Base-by-base conservation (phyloP, 2,329 filamentous ascomycete species). In the Dendrostoma leiphaemia region DNA sequence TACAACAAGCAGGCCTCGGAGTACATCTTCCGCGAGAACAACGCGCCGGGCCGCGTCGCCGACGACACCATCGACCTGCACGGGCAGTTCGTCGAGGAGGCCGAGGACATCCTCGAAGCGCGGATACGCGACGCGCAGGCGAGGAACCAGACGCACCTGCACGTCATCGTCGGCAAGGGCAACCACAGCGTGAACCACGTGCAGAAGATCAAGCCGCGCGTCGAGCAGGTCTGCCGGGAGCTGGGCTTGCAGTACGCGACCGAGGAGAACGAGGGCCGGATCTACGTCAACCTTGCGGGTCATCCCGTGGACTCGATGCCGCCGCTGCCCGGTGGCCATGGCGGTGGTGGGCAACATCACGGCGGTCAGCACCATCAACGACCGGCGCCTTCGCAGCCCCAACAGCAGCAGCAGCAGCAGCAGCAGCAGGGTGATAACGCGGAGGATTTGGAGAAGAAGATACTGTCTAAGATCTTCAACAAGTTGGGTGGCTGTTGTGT, bases 21-120 rank as follows among this genome's bases (percentile, higher is more conserved):
- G 56, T 96, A 83, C 71, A 97, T 97, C 68, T 97, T 99, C 77
- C 87, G 91, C 37, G 91, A 93, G 74, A 97, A 97, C 77, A 97
- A 97, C 69, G 86, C 89, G 19, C 71, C 78, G 3, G 89, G 84
- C 17, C 84, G 88, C 58, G 88, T 96, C 9, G 80, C 83, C 15
- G 77, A 78, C 37, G 93, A 97, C 71, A 91, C 89, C 8, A 92
- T 99, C 63, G 94, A 99, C 73, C 79, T 99, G 45, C 94, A 99
- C 70, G 94, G 94, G 3, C 89, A 95, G 67, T 97, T 88, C 65
- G 92, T 96, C 56, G 90, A 96, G 69, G 94, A 97, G 75, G 94
- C 94, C 5, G 91, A 96, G 76, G 83, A 90, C 60, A 94, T 97
- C 54, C 77, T 97, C 21, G 90, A 93, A 74, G 80, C 90, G 71